Base-by-base conservation (phyloP, 208 protist genomes). In the Polymyxa betae region DNA sequence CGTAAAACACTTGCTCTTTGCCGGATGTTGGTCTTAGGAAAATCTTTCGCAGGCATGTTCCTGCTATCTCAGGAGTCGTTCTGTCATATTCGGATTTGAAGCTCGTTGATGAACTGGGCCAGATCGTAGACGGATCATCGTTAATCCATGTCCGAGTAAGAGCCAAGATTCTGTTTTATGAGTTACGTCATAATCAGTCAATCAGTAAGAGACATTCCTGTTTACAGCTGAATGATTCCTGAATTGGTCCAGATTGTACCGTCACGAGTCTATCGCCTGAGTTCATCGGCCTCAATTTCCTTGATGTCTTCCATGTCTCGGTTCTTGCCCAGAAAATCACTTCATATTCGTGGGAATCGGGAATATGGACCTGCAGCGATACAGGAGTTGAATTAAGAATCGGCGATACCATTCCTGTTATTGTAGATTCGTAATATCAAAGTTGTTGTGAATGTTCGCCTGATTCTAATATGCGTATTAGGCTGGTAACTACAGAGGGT, bases 271-370 rank as follows among this genome's bases (percentile, higher is more conserved):
- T 29, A 16, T 32, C 54, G 54, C 29, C 54, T 29, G 54, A 66
- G 54, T 66, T 66, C 54, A 16, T 66, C 29, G 54, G 54, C 54
- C 54, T 66, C 29, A 16, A 32, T 16, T 66, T 66, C 54, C 54
- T 66, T 29, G 54, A 66, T 29, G 29, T 66, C 54, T 66, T 66
- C 54, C 54, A 66, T 66, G 54, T 66, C 20, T 66, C 54, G 54
- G 54, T 66, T 29, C 54, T 29, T 16, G 54, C 54, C 20, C 16
- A 29, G 29, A 66, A 66, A 16, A 66, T 66, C n/a, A n/a, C n/a
- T n/a, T n/a, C n/a, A n/a, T n/a, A n/a, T n/a, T n/a, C n/a, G n/a
- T n/a, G n/a, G n/a, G n/a, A n/a, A n/a, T n/a, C n/a, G n/a, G n/a
- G n/a, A n/a, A n/a, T n/a, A n/a, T n/a, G n/a, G n/a, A n/a, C n/a